Conservation (phyloP, 768 basidiomycete genomes). For the Kockovaella imperatae region DNA sequence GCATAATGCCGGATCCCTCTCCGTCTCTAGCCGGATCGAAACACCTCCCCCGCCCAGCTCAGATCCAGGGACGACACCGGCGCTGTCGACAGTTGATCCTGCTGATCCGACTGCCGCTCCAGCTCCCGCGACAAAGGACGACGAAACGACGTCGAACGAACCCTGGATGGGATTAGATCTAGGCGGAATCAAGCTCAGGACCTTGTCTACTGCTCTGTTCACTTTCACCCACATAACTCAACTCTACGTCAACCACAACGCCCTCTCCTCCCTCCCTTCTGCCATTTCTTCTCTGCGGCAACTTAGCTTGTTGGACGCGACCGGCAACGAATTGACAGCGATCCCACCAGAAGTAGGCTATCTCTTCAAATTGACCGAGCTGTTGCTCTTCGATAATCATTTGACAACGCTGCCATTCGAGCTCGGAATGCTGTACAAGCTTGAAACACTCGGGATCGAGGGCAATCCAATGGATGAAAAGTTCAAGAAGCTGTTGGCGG, state of each 20-base stretch:
- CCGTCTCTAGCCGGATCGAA: conserved; percentile 39
- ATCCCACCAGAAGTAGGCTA: conserved; percentile 85
- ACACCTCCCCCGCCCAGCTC: conserved; percentile 32
- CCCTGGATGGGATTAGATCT: conserved; percentile 86
- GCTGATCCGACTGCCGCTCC: conserved; percentile 53
- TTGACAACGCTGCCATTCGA: conserved; percentile 76
- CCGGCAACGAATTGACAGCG: conserved; percentile 69
- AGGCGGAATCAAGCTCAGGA: conserved; percentile 90
- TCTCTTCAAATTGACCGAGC: conserved; percentile 78
- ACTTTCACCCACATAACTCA: conserved; percentile 86
- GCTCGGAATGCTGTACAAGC: conserved; percentile 79
- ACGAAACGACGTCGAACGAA: conserved; percentile 51
- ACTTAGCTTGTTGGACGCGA: conserved; percentile 82
- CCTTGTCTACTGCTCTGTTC: conserved; percentile 69
- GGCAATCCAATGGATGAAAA: conserved; percentile 85
- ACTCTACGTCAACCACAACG: conserved; percentile 95
- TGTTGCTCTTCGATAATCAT: conserved; percentile 93
- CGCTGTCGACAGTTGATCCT: conserved; percentile 69
- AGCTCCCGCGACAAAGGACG: conserved; percentile 50
- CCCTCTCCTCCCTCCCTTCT: conserved; percentile 66
- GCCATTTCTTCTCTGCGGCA: conserved; percentile 76
- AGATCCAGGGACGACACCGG: conserved; percentile 48
- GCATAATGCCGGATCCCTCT: conserved; percentile 28
- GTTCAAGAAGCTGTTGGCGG: conserved; percentile 74
- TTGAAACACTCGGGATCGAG: conserved; percentile 88